These are phyloP conservation scores for Euphorbia tirucalli DNA, from an alignment of 345 rosid genomes.

Conservation along the genomic window DNA sequence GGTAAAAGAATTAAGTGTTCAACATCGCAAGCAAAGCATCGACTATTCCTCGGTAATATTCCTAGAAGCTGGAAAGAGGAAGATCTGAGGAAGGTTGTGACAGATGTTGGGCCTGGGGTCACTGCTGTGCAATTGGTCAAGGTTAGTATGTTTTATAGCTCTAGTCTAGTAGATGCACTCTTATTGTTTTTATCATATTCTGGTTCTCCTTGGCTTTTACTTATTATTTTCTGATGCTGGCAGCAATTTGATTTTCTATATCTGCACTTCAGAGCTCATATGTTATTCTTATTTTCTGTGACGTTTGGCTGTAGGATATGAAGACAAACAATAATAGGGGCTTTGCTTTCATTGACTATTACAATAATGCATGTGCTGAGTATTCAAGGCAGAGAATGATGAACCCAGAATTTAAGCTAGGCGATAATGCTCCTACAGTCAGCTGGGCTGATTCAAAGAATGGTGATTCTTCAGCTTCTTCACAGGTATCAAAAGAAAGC, in stretches of 20 bases:
- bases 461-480: constrained; percentile 64
- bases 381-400: constrained; percentile 86
- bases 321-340: constrained; percentile 76
- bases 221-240: background rate
- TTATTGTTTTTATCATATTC: background rate
- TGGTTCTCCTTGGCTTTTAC: background rate
- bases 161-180: background rate
- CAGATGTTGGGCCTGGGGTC: constrained; percentile 76
- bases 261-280: background rate
- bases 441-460: constrained; percentile 96
- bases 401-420: constrained; percentile 75
- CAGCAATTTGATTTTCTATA: background rate
- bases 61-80: constrained; percentile 76
- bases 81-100: constrained; percentile 62
- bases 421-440: constrained; percentile 80
- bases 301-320: constrained; percentile 52
- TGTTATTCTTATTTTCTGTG: constrained; percentile 17
- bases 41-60: constrained; percentile 81
- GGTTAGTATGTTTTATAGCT: constrained; percentile 40
- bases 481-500: constrained; percentile 59
- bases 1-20: constrained; percentile 80
- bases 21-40: constrained; percentile 76
- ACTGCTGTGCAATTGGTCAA: constrained; percentile 67
- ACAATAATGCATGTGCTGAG: constrained; percentile 91
- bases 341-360: constrained; percentile 81